A percentile compares a stretch with the other conserved stretches of the same genome.
Conservation (phyloP, 139 green algal genomes). For the Tetraselmis striata region DNA sequence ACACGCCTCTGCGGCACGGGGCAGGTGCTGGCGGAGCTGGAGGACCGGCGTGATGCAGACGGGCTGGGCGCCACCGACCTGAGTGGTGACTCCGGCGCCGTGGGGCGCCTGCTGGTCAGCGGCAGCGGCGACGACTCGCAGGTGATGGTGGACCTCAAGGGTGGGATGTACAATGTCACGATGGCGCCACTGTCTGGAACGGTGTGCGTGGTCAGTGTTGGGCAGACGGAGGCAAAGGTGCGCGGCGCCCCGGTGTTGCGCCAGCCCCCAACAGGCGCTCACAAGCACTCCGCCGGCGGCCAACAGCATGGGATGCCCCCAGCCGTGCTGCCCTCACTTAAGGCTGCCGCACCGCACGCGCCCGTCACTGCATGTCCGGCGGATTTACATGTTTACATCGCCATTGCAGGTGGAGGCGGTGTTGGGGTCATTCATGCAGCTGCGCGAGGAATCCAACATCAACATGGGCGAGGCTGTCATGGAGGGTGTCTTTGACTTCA, state of each 20-base stretch:
- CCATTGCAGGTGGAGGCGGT: background rate
- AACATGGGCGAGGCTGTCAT: background rate
- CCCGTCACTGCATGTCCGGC: too few relatives aligned
- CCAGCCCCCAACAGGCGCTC: too few relatives aligned
- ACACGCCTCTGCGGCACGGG: too few relatives aligned
- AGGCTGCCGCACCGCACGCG: too few relatives aligned
- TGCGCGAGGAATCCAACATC: background rate
- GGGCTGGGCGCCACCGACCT: conserved; percentile 33
- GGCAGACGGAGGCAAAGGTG: conserved; percentile 42
- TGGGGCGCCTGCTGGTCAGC: conserved; percentile 38
- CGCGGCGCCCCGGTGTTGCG: too few relatives aligned
- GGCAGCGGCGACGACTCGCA: background rate
- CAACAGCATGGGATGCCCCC: too few relatives aligned
- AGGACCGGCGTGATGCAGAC: conserved; percentile 5
- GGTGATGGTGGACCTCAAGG: conserved; percentile 50
- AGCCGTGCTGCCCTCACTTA: too few relatives aligned
- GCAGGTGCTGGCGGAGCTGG: conserved; percentile 46
- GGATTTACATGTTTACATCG: too few relatives aligned
- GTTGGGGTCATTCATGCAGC: background rate
- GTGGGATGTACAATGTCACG: conserved; percentile 37
- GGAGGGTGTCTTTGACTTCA: background rate
- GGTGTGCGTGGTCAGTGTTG: conserved; percentile 42
- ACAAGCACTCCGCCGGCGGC: too few relatives aligned
- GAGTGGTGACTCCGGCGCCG: conserved; percentile 45
- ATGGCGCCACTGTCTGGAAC: conserved; percentile 43